Percentiles rank a stretch among this genome's conserved stretches.
Conservation (phyloP, 1,284 basidiomycete species). For the Cryptococcus sp. region DNA sequence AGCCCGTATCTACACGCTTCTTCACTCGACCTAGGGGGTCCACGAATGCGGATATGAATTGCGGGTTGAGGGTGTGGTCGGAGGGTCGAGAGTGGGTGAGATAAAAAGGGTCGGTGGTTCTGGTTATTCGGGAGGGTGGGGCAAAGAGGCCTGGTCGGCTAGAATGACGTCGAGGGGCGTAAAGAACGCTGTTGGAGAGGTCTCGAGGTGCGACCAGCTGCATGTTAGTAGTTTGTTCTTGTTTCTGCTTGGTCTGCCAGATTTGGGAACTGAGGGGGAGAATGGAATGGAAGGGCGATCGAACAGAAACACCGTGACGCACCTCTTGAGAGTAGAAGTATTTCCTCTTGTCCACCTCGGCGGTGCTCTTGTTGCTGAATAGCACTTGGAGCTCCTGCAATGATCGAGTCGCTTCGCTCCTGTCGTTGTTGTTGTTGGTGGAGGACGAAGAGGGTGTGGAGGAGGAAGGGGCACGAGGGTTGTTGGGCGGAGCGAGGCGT, state of each 20-base stretch:
- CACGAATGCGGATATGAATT: constrained; percentile 63
- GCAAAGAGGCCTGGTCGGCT: constrained; percentile 32
- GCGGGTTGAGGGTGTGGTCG: constrained; percentile 54
- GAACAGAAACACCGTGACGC: too few relatives aligned
- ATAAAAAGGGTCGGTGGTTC: constrained; percentile 41
- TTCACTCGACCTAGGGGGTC: constrained; percentile 82
- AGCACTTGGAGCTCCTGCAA: too few relatives aligned
- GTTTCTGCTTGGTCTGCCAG: too few relatives aligned
- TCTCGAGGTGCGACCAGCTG: background rate
- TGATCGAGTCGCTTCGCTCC: too few relatives aligned
- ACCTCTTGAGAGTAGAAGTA: too few relatives aligned
- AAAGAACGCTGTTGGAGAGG: background rate
- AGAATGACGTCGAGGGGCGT: background rate
- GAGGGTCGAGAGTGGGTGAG: constrained; percentile 29
- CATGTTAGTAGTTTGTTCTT: too few relatives aligned
- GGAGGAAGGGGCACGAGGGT: too few relatives aligned
- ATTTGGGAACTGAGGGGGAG: background rate
- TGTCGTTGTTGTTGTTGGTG: too few relatives aligned
- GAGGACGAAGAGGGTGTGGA: too few relatives aligned
- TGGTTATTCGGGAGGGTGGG: constrained; percentile 28
- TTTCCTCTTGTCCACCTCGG: too few relatives aligned
- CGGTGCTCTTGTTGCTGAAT: too few relatives aligned
- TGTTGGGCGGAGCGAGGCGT: too few relatives aligned
- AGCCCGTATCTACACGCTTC: constrained; percentile 60
- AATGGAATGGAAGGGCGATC: background rate